Conservation (phyloP, 164 flowering plant genomes). For the Berberis thunbergii region DNA sequence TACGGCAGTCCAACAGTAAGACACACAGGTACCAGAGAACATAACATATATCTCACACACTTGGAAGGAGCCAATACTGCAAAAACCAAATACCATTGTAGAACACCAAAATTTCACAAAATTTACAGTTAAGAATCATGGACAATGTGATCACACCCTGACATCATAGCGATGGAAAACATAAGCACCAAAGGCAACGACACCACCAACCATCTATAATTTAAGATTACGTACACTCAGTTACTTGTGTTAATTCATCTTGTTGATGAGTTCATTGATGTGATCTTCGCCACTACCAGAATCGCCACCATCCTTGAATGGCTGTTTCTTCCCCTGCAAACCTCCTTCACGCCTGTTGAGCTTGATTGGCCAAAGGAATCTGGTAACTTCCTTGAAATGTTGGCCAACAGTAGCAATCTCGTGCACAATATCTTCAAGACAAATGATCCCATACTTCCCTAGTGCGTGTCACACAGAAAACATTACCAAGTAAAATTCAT, state of each 20-base stretch:
- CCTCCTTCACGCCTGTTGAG: conserved; percentile 60
- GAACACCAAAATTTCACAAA: too few species aligned
- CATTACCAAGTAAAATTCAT: not conserved
- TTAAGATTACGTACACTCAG: too few species aligned
- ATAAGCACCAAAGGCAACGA: too few species aligned
- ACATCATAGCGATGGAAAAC: too few species aligned
- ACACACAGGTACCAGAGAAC: too few species aligned
- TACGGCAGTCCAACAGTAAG: too few species aligned
- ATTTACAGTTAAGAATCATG: too few species aligned
- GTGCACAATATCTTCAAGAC: conserved; percentile 73
- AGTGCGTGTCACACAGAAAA: conserved; percentile 33
- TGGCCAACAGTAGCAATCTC: conserved; percentile 63
- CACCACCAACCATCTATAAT: too few species aligned
- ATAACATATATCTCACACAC: too few species aligned
- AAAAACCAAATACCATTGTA: too few species aligned
- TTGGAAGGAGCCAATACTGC: too few species aligned
- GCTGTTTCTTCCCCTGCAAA: conserved; percentile 35
- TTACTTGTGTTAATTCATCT: conserved; percentile 42
- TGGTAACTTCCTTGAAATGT: conserved; percentile 58
- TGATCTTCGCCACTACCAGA: conserved; percentile 60
- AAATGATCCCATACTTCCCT: conserved; percentile 52
- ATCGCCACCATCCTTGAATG: conserved; percentile 68
- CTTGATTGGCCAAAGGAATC: conserved; percentile 60
- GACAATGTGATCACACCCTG: too few species aligned
- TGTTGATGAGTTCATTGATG: conserved; percentile 59